Evolutionary conservation across 2,329 filamentous ascomycete genomes (phyloP).

Genomic region (Aspergillus phoenicis): DNA sequence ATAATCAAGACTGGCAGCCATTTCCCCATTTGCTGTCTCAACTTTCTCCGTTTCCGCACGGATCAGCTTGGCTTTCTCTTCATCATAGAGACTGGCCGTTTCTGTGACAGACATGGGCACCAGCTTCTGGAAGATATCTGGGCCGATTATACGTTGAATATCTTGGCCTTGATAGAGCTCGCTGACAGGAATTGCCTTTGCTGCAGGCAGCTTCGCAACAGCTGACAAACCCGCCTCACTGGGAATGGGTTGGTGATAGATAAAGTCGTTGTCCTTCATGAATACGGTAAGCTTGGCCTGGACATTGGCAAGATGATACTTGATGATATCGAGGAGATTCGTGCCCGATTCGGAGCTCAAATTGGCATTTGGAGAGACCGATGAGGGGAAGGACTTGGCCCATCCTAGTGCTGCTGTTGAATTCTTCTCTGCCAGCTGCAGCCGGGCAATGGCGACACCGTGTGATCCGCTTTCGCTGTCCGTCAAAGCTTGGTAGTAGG

Average conservation of each 20-base stretch:
- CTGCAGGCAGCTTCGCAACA: conserved; percentile 88
- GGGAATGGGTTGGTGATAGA: conserved; percentile 92
- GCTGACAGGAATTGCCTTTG: conserved; percentile 94
- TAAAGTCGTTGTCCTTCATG: conserved; percentile 94
- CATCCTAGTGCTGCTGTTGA: conserved; percentile 76
- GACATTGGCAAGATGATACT: conserved; percentile 76
- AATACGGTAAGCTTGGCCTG: conserved; percentile 78
- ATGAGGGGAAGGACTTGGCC: conserved; percentile 77
- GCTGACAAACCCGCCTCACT: conserved; percentile 77
- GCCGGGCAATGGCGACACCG: conserved; percentile 78
- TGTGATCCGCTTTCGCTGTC: conserved; percentile 89
- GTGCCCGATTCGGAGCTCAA: conserved; percentile 76
- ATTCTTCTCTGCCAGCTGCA: conserved; percentile 77
- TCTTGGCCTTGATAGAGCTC: conserved; percentile 97
- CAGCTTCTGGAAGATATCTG: conserved; percentile 95
- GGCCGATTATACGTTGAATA: conserved; percentile 93
- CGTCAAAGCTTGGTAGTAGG: conserved; percentile 89
- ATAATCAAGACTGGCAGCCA: conserved; percentile 94
- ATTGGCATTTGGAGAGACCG: conserved; percentile 79
- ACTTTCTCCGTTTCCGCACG: conserved; percentile 92
- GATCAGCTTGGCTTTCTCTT: conserved; percentile 95
- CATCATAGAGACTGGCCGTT: conserved; percentile 93
- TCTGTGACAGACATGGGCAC: conserved; percentile 95
- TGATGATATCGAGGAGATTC: conserved; percentile 76
- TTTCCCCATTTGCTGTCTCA: conserved; percentile 89